These are phyloP conservation scores for Huntiella decipiens DNA, from an alignment of 2,329 filamentous ascomycete genomes.

Conservation along the genomic window DNA sequence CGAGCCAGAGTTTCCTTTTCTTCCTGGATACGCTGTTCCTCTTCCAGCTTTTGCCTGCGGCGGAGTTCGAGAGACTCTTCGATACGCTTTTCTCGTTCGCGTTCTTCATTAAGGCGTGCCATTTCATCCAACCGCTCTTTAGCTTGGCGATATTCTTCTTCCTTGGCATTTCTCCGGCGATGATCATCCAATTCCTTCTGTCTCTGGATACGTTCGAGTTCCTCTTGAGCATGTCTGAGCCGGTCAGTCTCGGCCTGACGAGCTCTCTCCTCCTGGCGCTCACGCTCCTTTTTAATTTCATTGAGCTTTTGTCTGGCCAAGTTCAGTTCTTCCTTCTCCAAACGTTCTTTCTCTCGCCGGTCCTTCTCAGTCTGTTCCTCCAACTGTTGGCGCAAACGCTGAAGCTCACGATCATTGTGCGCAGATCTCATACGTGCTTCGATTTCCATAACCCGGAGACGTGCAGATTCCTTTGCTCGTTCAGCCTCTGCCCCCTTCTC, in stretches of 20 bases:
- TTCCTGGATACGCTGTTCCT: constrained; percentile 26
- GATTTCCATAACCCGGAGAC: background rate
- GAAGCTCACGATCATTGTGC: constrained; percentile 2
- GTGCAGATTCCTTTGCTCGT: background rate
- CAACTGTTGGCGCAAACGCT: background rate
- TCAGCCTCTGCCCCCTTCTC: background rate
- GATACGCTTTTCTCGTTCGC: constrained; percentile 31
- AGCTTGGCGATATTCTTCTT: constrained; percentile 22
- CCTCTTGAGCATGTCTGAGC: constrained; percentile 26
- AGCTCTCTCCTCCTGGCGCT: constrained; percentile 18
- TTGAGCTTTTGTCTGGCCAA: constrained; percentile 17
- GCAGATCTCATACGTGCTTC: constrained; percentile 1
- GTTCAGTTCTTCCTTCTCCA: constrained; percentile 26
- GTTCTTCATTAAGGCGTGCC: constrained; percentile 25
- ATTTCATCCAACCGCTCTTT: constrained; percentile 30
- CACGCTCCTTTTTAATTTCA: constrained; percentile 19
- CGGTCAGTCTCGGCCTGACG: constrained; percentile 26
- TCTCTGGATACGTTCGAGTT: constrained; percentile 28
- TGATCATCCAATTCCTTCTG: constrained; percentile 22
- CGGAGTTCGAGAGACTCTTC: constrained; percentile 30
- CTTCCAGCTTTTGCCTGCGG: constrained; percentile 22
- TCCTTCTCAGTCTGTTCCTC: background rate
- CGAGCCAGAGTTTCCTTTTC: constrained; percentile 26
- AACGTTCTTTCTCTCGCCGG: constrained; percentile 4
- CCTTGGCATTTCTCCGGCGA: constrained; percentile 14